A percentile compares a stretch with the other conserved stretches of the same genome.
phyloP scores from a whole-genome alignment of 108 stramenopile species.

The Pseudonitzschia multistriata region DNA sequence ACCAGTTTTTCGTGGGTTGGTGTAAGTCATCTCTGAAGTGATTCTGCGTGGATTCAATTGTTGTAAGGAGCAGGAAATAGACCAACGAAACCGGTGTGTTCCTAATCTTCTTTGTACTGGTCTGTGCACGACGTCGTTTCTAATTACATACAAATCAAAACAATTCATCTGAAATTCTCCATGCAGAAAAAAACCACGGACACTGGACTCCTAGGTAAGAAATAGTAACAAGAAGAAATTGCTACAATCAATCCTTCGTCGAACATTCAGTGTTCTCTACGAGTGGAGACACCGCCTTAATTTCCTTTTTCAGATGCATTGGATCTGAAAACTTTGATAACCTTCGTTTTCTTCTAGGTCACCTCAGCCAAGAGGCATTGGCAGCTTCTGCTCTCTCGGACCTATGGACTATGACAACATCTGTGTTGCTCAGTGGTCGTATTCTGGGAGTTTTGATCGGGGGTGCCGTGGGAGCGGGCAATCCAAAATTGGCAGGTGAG shows the following conservation, averaged over 20 bases:
- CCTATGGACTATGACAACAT: constrained; percentile 57
- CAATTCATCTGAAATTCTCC: too few species aligned
- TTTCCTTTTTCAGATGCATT: neutral
- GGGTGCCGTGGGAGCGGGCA: constrained; percentile 48
- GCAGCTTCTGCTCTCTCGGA: constrained; percentile 76
- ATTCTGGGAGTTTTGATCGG: constrained; percentile 43
- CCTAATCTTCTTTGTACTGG: too few species aligned
- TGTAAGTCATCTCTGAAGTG: constrained; percentile 26
- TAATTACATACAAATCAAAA: neutral
- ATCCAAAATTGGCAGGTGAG: constrained; percentile 54
- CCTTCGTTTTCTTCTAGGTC: constrained; percentile 47
- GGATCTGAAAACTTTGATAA: too few species aligned
- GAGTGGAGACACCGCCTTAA: neutral
- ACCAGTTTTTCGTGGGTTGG: constrained; percentile 62
- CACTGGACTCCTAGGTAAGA: constrained; percentile 7
- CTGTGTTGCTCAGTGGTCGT: constrained; percentile 53
- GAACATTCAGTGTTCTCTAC: too few species aligned
- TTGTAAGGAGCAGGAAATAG: neutral
- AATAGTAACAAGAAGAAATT: neutral
- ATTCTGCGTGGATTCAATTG: neutral
- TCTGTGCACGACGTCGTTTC: too few species aligned
- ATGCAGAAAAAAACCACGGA: constrained; percentile 19
- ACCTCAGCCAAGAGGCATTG: constrained; percentile 38
- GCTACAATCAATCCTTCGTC: neutral
- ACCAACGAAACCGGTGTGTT: too few species aligned